Evolutionary conservation across 768 basidiomycete genomes (phyloP), one percentile per base, ranked within the genome.

Genomic region (Polyporus arcularius): DNA sequence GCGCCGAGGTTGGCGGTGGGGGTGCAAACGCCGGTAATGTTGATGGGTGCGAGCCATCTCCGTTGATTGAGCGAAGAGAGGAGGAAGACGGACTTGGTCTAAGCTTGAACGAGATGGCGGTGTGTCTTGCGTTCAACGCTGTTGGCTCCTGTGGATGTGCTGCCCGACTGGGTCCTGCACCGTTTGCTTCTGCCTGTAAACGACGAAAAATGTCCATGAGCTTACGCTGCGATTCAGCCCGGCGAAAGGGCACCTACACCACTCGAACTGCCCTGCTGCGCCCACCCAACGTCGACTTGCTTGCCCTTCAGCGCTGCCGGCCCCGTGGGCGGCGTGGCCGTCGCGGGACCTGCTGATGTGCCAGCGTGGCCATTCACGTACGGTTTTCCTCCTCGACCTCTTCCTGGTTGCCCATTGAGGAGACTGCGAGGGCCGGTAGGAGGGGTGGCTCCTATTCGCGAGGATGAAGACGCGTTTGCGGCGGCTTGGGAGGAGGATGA

Each of bases 351-450:
- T 57, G 70, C 53, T 65, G 68, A 62, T 68, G 70, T 60, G 67
- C 69, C 63, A 30, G 65, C 58, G 57, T 78, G 74, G 14, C 81
- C 82, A 59, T 84, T 83, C 59, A 76, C 67, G 49, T 78, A 71
- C 51, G 76, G 70, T 68, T 84, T 85, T 52, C 78, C 71, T 45
- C 75, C 65, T 58, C 65, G 63, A 26, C 57, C 70, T 56, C 53
- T 69, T 53, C 41, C 53, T 32, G 53, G 57, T 18, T 63, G 62
- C 10, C 52, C 62, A 31, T 61, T 79, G 61, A 77, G 73, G 48
- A 88, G 76, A 68, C 84, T 86, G 46, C 87, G 80, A 15, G 88
- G 88, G 1, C 85, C 88, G 2, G 86, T 89, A 12, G 88, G 88
- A 9, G 85, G 88, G 4, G 76, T 72, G 48, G 76, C 80, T 53